Evolutionary conservation across 2,329 filamentous ascomycete species (phyloP).

Genomic region (Aspergillus sp.): DNA sequence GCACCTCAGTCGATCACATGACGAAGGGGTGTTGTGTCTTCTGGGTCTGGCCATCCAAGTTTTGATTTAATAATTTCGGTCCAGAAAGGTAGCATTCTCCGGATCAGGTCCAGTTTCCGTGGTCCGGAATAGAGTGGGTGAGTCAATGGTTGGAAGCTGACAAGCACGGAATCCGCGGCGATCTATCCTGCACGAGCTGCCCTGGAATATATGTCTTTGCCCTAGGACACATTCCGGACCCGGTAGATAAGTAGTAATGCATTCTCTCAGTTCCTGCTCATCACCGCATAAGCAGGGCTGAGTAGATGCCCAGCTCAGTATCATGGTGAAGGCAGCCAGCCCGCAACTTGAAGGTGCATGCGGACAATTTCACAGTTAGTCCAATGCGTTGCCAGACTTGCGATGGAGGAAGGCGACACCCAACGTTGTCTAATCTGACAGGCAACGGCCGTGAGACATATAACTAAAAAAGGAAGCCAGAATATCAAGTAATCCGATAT

Average conservation of each 20-base stretch:
- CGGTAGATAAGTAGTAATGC: background rate
- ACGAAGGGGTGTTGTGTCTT: background rate
- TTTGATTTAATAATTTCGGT: background rate
- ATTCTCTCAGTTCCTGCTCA: background rate
- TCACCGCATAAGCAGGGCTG: background rate
- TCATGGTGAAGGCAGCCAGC: background rate
- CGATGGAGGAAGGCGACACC: background rate
- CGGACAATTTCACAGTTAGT: background rate
- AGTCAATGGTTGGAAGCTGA: background rate
- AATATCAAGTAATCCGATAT: background rate
- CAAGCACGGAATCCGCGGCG: background rate
- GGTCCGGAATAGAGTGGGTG: background rate
- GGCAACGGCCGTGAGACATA: background rate
- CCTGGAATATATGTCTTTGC: background rate
- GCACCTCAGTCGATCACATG: background rate
- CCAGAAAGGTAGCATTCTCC: background rate
- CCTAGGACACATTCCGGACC: background rate
- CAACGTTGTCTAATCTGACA: background rate
- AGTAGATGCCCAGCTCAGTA: background rate
- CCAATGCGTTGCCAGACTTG: too few relatives aligned
- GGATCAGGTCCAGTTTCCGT: background rate
- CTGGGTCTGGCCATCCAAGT: background rate
- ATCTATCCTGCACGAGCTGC: slow-evolving; percentile 1
- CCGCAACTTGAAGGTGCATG: background rate
- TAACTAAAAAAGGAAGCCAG: background rate